phyloP scores from a whole-genome alignment of 2,329 filamentous ascomycete species.

The Beauveria caledonica region DNA sequence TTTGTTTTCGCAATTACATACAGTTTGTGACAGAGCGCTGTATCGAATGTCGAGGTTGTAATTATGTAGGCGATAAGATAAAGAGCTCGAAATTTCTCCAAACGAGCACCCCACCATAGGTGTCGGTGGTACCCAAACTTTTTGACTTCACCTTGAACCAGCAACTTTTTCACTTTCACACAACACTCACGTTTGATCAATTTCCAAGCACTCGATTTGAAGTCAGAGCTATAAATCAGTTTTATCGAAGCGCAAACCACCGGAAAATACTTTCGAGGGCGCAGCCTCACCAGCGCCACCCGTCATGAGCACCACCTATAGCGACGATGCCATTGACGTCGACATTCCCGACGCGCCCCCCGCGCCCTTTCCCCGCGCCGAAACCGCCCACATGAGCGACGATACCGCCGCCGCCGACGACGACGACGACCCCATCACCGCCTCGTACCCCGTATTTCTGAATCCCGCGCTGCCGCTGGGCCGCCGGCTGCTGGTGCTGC shows the following conservation, averaged over 20 bases:
- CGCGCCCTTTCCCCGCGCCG: background rate
- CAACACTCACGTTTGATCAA: background rate
- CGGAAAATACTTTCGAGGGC: background rate
- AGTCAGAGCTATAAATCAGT: background rate
- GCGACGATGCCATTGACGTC: background rate
- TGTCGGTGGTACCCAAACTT: background rate
- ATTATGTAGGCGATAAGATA: conserved; percentile 19
- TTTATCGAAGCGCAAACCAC: background rate
- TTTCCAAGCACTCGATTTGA: background rate
- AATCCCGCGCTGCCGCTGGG: conserved; percentile 59
- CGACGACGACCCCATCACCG: conserved; percentile 60
- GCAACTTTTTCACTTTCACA: background rate
- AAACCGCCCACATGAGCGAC: background rate
- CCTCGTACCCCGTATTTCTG: conserved; percentile 77
- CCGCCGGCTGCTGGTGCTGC: conserved; percentile 70
- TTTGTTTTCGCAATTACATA: background rate
- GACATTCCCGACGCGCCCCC: conserved; percentile 6
- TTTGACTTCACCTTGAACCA: background rate
- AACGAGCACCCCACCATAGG: conserved; percentile 1
- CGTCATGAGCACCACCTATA: background rate
- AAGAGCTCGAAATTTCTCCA: conserved; percentile 16
- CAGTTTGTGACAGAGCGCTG: background rate
- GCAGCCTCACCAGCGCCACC: background rate
- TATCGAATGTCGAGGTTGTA: background rate
- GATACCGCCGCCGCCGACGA: conserved; percentile 10